A percentile compares a stretch with the other conserved stretches of the same genome.
phyloP scores from a whole-genome alignment of 2,329 filamentous ascomycete species.

The Hypoxylon sp. region DNA sequence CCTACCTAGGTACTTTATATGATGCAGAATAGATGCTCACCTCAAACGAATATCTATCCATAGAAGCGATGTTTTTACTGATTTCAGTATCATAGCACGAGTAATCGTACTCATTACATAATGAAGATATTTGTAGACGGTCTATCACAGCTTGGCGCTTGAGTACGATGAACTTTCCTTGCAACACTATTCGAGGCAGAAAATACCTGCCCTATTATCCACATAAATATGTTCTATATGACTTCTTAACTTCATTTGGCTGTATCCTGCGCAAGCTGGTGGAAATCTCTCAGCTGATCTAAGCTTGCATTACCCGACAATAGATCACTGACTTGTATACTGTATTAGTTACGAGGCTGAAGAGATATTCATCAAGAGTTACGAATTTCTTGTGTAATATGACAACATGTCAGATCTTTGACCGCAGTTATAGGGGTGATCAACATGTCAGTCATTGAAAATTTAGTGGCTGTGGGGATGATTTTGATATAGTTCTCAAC shows the following conservation, averaged over 20 bases:
- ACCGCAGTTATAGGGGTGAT: background rate
- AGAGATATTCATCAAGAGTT: background rate
- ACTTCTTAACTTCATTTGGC: background rate
- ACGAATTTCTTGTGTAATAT: background rate
- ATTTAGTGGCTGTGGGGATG: background rate
- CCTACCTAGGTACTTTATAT: background rate
- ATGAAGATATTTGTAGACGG: background rate
- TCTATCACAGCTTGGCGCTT: background rate
- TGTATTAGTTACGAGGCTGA: background rate
- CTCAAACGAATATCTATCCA: too few species aligned
- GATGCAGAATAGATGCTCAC: background rate
- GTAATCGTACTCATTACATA: background rate
- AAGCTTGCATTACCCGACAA: slow-evolving; percentile 4
- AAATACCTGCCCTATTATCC: background rate
- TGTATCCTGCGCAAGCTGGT: slow-evolving; percentile 1
- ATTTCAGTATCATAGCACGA: slow-evolving; percentile 12
- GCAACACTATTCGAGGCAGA: background rate
- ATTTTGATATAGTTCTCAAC: background rate
- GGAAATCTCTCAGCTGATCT: slow-evolving; percentile 18
- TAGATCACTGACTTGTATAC: slow-evolving; percentile 4
- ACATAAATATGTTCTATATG: background rate
- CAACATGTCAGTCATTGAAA: background rate
- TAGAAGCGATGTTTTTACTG: slow-evolving; percentile 1
- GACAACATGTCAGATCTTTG: background rate
- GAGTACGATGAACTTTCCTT: background rate